Evolutionary conservation across 164 flowering plant genomes (phyloP).

Genomic region (Annona squamosa): DNA sequence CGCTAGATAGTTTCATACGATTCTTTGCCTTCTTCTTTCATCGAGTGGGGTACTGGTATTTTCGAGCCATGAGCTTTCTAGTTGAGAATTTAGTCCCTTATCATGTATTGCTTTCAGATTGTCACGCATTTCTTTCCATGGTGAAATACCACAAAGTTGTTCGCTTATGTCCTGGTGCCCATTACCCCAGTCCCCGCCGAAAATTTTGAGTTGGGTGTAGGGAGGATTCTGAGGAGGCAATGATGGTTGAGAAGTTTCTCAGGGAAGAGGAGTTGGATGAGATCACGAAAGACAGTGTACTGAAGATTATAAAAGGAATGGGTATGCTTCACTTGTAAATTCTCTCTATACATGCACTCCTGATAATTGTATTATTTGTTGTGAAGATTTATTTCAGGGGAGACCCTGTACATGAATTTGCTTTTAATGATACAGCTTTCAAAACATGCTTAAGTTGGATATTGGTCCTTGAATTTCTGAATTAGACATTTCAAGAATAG

Average conservation of each 20-base stretch:
- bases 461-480: neutral
- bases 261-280: conserved; percentile 60
- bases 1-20: too few relatives aligned
- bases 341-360: neutral
- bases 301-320: conserved; percentile 67
- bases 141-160: neutral
- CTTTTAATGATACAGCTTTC: neutral
- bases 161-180: neutral
- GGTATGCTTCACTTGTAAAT: conserved; percentile 33
- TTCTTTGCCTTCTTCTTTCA: too few relatives aligned
- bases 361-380: neutral
- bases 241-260: conserved; percentile 68
- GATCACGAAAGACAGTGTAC: conserved; percentile 37
- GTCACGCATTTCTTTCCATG: too few relatives aligned
- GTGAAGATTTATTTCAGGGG: neutral
- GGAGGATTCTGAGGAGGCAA: conserved; percentile 59
- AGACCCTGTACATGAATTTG: neutral
- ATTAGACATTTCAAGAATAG: neutral
- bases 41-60: too few relatives aligned
- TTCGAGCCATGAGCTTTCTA: too few relatives aligned
- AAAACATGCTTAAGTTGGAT: neutral
- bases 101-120: too few relatives aligned
- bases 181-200: neutral
- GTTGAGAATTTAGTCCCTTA: too few relatives aligned
- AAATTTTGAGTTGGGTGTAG: conserved; percentile 23